phyloP scores from a whole-genome alignment of 2,329 filamentous ascomycete species.

The Elsinoe necatrix region DNA sequence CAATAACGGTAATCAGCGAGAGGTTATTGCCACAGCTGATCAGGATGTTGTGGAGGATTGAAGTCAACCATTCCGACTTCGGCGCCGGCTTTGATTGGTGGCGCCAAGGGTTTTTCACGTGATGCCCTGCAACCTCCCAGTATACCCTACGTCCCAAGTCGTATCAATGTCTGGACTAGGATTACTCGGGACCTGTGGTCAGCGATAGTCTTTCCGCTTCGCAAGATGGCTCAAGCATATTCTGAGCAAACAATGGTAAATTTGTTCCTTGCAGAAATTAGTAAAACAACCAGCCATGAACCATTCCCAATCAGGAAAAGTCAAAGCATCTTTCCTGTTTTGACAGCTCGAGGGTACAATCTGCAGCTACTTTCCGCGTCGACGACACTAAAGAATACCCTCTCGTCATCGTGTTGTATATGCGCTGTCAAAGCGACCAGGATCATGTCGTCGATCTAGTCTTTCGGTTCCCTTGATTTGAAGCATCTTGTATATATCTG shows the following conservation, averaged over 20 bases:
- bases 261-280: constrained; percentile 1
- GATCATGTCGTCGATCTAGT: constrained; percentile 5
- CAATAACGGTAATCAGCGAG: no score
- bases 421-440: constrained; percentile 5
- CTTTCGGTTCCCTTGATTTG: not conserved
- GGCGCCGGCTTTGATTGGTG: no score
- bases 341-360: not conserved
- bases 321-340: constrained; percentile 12
- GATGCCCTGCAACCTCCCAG: no score
- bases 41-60: no score
- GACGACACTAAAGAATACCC: not conserved
- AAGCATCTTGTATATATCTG: constrained; percentile 7
- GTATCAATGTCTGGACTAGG: no score
- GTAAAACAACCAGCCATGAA: constrained; percentile 2
- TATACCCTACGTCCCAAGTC: no score
- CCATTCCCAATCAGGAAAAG: not conserved
- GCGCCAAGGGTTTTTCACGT: no score
- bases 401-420: not conserved
- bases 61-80: no score
- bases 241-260: not conserved
- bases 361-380: not conserved
- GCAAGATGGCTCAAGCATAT: no score
- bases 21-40: no score
- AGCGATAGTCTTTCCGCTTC: no score
- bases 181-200: no score